Percentiles rank a stretch among this genome's conserved stretches.
Evolutionary conservation across 306 rosid species (phyloP).

Genomic region (Cucurbita ficifolia): DNA sequence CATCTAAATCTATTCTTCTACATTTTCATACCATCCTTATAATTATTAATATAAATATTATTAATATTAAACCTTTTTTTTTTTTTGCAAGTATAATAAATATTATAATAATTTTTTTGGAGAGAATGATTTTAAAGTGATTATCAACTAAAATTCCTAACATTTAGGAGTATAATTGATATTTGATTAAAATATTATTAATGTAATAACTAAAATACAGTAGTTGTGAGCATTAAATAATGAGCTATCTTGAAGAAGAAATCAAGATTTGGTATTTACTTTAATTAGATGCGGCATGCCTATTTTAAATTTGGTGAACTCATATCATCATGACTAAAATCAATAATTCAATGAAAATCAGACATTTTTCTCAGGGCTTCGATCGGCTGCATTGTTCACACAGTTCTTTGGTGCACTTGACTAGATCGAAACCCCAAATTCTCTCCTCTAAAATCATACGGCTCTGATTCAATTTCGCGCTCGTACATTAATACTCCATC

Average conservation of each 20-base stretch:
- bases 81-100: no score
- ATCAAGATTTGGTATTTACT: not conserved
- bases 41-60: no score
- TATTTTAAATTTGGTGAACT: not conserved
- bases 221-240: not conserved
- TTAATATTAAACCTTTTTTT: no score
- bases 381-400: not conserved
- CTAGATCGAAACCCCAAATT: not conserved
- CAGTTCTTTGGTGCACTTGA: not conserved
- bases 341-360: not conserved
- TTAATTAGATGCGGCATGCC: constrained; percentile 1
- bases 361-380: not conserved
- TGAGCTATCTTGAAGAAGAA: not conserved
- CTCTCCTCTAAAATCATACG: not conserved
- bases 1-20: not conserved
- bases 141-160: no score
- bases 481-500: not conserved
- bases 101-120: no score
- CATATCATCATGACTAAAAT: not conserved
- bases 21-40: no score
- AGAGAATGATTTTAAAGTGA: no score
- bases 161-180: no score
- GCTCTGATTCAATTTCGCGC: not conserved
- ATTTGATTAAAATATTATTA: no score
- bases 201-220: no score